A percentile compares a stretch with the other conserved stretches of the same genome.
Evolutionary conservation across 768 basidiomycete genomes (phyloP).

Genomic region (Naganishia antarctica): DNA sequence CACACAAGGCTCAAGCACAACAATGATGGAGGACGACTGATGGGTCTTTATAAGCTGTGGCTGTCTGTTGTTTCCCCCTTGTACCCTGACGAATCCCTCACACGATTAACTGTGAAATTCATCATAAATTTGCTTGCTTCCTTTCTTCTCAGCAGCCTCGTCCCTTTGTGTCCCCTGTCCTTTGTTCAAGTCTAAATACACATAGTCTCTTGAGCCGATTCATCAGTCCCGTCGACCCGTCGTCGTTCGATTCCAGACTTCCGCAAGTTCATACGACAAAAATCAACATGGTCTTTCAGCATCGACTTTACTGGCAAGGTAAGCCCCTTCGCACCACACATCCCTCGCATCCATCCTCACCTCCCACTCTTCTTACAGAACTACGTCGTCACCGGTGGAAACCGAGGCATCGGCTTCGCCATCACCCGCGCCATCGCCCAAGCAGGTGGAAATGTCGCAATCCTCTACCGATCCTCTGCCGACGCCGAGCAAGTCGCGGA

Average conservation of each 20-base stretch:
- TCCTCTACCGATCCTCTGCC: conserved; percentile 57
- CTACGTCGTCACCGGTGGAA: conserved; percentile 48
- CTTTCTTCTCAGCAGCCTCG: too few species aligned
- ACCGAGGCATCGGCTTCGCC: conserved; percentile 58
- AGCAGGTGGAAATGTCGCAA: conserved; percentile 60
- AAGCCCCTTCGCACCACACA: conserved; percentile 44
- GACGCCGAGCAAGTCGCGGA: conserved; percentile 56
- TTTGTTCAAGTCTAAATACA: too few species aligned
- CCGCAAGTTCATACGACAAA: conserved; percentile 47
- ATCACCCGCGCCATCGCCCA: conserved; percentile 57
- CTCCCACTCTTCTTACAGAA: not conserved
- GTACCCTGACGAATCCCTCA: not conserved
- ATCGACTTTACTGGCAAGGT: conserved; percentile 29
- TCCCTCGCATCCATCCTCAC: not conserved
- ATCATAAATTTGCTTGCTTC: too few species aligned
- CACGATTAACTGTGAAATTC: conserved; percentile 7
- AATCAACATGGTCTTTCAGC: conserved; percentile 43
- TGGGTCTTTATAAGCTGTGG: not conserved
- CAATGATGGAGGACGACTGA: not conserved
- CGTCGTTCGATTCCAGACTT: too few species aligned
- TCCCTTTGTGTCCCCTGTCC: too few species aligned
- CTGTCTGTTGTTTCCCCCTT: conserved; percentile 7
- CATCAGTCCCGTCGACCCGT: too few species aligned
- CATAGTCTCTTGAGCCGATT: too few species aligned
- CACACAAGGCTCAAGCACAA: not conserved